Evolutionary conservation across 2,329 filamentous ascomycete species (phyloP).

Genomic region (Aaosphaeria pasadenensis): DNA sequence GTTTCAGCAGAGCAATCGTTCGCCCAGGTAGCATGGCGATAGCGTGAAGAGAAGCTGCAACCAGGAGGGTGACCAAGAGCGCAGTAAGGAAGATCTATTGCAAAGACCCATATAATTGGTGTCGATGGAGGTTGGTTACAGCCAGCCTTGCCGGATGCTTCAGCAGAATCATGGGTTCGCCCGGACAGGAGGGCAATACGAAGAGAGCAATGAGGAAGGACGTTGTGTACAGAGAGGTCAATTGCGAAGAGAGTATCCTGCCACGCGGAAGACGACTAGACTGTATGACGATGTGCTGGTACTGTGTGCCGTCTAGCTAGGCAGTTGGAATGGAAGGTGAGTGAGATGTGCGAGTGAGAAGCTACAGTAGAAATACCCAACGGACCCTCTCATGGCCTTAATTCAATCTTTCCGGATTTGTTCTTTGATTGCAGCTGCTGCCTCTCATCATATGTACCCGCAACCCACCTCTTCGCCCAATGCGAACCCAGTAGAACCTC

Average conservation of each 20-base stretch:
- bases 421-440: slow-evolving; percentile 16
- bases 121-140: slow-evolving; percentile 23
- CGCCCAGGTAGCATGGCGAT: slow-evolving; percentile 35
- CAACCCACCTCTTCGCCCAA: slow-evolving; percentile 31
- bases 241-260: no score
- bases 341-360: no score
- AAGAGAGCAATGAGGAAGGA: no score
- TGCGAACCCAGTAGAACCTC: slow-evolving; percentile 15
- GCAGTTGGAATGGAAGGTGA: no score
- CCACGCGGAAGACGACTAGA: no score
- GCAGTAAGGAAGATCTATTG: slow-evolving; percentile 32
- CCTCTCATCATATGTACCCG: slow-evolving; percentile 34
- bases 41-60: slow-evolving; percentile 36
- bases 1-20: slow-evolving; percentile 25
- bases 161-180: slow-evolving; percentile 4
- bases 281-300: no score
- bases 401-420: slow-evolving; percentile 14
- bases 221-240: no score
- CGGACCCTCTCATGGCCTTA: slow-evolving; percentile 37
- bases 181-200: no score
- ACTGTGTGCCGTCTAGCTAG: no score
- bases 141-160: slow-evolving; percentile 6
- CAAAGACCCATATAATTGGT: no score
- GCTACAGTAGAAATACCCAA: no score
- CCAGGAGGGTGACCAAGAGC: slow-evolving; percentile 30